Percentiles rank a stretch among this genome's conserved stretches.
phyloP scores from a whole-genome alignment of 73 alveolate species.

The Halteria grandinella region DNA sequence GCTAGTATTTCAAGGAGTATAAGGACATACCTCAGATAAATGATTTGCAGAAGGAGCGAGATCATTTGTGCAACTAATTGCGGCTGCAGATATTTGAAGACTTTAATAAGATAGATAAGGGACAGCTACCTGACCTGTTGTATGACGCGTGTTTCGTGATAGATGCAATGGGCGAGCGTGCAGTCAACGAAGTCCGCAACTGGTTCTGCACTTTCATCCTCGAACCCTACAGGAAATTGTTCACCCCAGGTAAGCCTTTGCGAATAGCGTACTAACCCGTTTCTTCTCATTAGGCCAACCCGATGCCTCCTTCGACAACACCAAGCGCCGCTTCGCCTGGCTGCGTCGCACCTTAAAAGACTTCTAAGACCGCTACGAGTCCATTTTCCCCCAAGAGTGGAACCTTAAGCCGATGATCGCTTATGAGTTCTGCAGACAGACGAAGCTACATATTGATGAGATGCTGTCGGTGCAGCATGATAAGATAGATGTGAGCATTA shows the following conservation, averaged over 20 bases:
- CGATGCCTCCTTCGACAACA: conserved; percentile 81
- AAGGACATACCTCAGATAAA: conserved; percentile 83
- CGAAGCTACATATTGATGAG: conserved; percentile 88
- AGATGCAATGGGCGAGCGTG: conserved; percentile 88
- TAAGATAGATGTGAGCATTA: conserved; percentile 82
- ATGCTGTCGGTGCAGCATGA: conserved; percentile 77
- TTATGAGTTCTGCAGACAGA: conserved; percentile 93
- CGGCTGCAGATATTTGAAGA: conserved; percentile 81
- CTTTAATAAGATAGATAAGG: conserved; percentile 68
- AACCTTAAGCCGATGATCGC: conserved; percentile 87
- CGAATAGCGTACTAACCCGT: no score
- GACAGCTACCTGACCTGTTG: conserved; percentile 72
- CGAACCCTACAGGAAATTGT: conserved; percentile 85
- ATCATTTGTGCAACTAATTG: conserved; percentile 78
- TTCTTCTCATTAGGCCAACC: no score
- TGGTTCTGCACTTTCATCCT: conserved; percentile 87
- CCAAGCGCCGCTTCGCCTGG: conserved; percentile 97
- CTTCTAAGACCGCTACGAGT: conserved; percentile 83
- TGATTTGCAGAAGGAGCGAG: conserved; percentile 83
- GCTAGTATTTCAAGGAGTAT: conserved; percentile 86
- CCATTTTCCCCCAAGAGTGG: conserved; percentile 95
- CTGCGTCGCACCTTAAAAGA: conserved; percentile 91
- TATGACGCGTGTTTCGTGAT: conserved; percentile 87
- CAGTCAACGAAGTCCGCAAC: conserved; percentile 77
- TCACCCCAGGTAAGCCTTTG: conserved; percentile 85